Evolutionary conservation across 345 rosid species (phyloP), one percentile per base, ranked within the genome.

Genomic region (Eucalyptus erythrocorys): DNA sequence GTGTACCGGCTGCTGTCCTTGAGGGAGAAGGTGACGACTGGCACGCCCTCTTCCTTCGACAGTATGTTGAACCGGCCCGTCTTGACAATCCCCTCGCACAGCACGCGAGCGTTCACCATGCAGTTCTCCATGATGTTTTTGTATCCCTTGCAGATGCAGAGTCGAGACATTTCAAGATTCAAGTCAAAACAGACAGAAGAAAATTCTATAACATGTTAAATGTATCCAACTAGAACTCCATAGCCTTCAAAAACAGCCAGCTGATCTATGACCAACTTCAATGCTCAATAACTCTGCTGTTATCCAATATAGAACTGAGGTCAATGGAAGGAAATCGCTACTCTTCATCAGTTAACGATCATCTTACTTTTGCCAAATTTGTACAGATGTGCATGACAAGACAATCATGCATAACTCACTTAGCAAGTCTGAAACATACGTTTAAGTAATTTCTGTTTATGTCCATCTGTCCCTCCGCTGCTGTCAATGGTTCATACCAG

Each of bases 1-100:
- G 90, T 86, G 76, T 89, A 91, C 14, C 49, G 24, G 90, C 55
- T 88, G 32, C 88, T 87, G 90, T 94, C 93, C 88, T 92, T 92
- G 30, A 94, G 92, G 16, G 93, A 90, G 86, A 94, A 93, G 48
- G 95, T 94, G 57, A 94, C 94, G 1, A 94, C 90, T 5, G 95
- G 95, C 3, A 94, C 95, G 1, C 95, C 95, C 4, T 88, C 49
- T 47, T 92, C 93, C 90, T 93, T 95, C 3, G 93, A 89, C 64
- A 93, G 92, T 21, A 94, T 88, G 87, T 92, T 87, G 89, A 94
- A 94, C 22, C 92, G 88, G 16, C 94, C 94, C 1, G 88, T 91
- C 40, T 89, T 66, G 51, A 91, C 92, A 55, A 94, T 87, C 66
- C 93, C 95, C 90, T 91, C 87, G 53, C 88, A 90, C 32, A 94